Evolutionary conservation across 352 stramenopile genomes (phyloP), one percentile per base, ranked within the genome.

Genomic region (Phytophthora nicotianae): DNA sequence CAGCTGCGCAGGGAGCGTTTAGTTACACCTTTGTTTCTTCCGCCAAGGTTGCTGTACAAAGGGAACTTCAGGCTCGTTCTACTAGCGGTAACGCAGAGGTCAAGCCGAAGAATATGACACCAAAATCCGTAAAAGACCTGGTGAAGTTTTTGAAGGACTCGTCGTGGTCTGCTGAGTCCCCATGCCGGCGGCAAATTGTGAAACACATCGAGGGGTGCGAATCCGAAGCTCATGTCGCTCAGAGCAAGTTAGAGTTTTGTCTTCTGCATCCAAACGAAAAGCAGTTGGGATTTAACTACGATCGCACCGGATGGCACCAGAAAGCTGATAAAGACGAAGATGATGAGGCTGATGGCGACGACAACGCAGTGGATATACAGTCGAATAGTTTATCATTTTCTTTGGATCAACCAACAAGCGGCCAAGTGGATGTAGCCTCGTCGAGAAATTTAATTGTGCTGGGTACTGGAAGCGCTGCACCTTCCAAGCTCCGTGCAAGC

Each of bases 401-500:
- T 7, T 57, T 37, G 16, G 48, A 38, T 24, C 35, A 38, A 26
- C 23, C 16, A 47, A 8, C 33, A 24, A 17, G 11, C 11, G n/a
- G n/a, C 4, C 48, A 59, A 50, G 4, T 2, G 19, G 19, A 56
- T 33, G 2, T 43, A 26, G 2, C 27, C 20, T 24, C 49, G 2
- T 9, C 16, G 9, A 62, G 48, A n/a, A 68, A 68, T 2, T 52
- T 99, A 20, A 86, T 94, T 21, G 97, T 99, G 35, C 81, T 98
- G 9, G 97, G 97, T 6, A 99, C 97, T 2, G 97, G 97, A 1
- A 98, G 91, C 23, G 97, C 97, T 2, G 82, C 98, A 3, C 97
- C 97, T 24, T 98, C 95, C 45, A 99, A 99, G 71, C 90, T 98
- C 46, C 89, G 97, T 11, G 98, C 98, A 62, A 97, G 98, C 20